Evolutionary conservation across 1,284 basidiomycete species (phyloP), one percentile per base, ranked within the genome.

Genomic region (Austroboletus niveus): DNA sequence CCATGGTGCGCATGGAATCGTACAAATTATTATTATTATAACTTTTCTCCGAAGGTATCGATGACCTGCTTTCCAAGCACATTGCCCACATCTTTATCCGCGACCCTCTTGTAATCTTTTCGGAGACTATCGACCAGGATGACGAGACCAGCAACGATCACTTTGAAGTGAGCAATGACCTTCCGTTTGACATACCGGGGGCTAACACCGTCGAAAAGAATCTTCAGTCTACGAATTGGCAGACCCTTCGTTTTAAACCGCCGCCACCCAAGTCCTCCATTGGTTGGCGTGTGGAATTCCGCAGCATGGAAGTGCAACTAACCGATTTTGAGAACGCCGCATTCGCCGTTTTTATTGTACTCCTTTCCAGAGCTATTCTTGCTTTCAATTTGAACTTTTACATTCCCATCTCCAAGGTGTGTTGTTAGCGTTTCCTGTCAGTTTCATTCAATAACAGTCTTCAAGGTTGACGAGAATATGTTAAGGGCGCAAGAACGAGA

Each of bases 261-360:
- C 97, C 97, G 8, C 94, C 94, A 31, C 87, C 90, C 2, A 87
- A 92, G 52, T 94, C 93, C 2, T 69, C 84, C 17, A 98, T 99
- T 53, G 97, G 97, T 29, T 99, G 97, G 97, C 82, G 97, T 41
- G 95, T 99, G 17, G 97, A 99, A 70, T 99, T 99, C 74, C 81
- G 97, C 46, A 92, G 90, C 63, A 99, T 99, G 97, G 97, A 99
- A 70, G 93, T 99, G 3, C 97, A 99, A 69, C 82, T 97, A 64
- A 99, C 97, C 20, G 97, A 99, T 73, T 99, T 95, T 68, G 97
- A 99, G 75, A 99, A 99, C 68, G 97, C 97, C 1, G 95, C 97
- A 1, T 98, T 94, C 68, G 85, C 92, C 30, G 84, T 98, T 42
- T 99, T 99, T 69, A 82, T 97, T 55, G 94, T 98, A 7, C 81